Percentiles rank a stretch among this genome's conserved stretches.
Conservation (phyloP, 2,329 filamentous ascomycete species). For the Fusarium falciforme region DNA sequence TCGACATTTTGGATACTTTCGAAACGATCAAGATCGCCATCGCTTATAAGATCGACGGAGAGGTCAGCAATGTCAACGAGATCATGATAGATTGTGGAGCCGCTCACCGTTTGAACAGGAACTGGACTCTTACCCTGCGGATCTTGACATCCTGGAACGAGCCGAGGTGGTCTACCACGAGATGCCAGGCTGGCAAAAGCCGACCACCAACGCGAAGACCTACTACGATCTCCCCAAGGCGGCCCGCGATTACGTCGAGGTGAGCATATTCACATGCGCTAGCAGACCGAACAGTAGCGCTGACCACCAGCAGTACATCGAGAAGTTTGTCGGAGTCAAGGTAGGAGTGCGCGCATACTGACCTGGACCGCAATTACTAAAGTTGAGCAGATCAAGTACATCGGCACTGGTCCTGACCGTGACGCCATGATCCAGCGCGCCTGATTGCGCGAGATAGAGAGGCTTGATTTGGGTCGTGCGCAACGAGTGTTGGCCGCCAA, state of each 20-base stretch:
- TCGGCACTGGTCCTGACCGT: constrained; percentile 74
- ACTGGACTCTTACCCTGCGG: constrained; percentile 69
- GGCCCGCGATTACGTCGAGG: not conserved
- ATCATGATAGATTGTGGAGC: constrained; percentile 22
- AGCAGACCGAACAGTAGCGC: not conserved
- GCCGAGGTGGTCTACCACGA: constrained; percentile 71
- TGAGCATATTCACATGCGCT: not conserved
- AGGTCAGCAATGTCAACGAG: constrained; percentile 33
- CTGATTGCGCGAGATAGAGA: constrained; percentile 24
- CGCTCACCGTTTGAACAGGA: constrained; percentile 41
- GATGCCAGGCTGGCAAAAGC: not conserved
- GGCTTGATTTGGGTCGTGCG: constrained; percentile 10
- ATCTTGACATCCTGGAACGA: constrained; percentile 66
- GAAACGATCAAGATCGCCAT: constrained; percentile 79
- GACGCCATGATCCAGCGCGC: constrained; percentile 69
- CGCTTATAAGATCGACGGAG: constrained; percentile 67
- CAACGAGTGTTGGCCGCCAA: constrained; percentile 9
- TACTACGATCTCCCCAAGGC: not conserved
- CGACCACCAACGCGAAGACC: not conserved
- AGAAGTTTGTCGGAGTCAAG: not conserved
- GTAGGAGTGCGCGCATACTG: constrained; percentile 15
- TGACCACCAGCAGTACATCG: not conserved
- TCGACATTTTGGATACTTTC: constrained; percentile 75
- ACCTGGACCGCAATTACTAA: constrained; percentile 31
- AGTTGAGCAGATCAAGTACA: constrained; percentile 62